phyloP scores from a whole-genome alignment of 805 yeast species.

The Hanseniaspora pseudoguilliermondii region DNA sequence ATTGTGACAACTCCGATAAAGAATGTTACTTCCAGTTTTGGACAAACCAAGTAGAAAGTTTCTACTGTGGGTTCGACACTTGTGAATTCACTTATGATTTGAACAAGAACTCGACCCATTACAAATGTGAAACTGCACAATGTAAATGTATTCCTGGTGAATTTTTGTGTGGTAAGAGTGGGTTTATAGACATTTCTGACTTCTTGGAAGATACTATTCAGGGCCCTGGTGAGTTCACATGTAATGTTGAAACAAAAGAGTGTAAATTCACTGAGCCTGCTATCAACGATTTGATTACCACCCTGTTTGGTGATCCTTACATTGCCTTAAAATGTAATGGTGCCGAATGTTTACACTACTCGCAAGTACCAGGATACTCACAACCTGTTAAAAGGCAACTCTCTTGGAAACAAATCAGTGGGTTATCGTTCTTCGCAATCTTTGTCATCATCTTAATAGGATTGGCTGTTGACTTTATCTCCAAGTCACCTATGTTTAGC shows the following conservation, averaged over 20 bases:
- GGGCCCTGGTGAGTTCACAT: conserved; percentile 88
- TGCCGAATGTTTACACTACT: conserved; percentile 85
- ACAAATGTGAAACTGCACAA: conserved; percentile 61
- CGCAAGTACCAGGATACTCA: conserved; percentile 80
- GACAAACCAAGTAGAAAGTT: conserved; percentile 83
- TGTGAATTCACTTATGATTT: conserved; percentile 62
- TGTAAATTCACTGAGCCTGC: conserved; percentile 89
- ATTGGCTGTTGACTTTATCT: conserved; percentile 35
- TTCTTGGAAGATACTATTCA: conserved; percentile 76
- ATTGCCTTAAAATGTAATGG: conserved; percentile 70
- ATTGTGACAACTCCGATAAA: conserved; percentile 57
- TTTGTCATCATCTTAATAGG: conserved; percentile 27
- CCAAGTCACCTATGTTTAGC: conserved; percentile 50
- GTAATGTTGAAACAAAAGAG: conserved; percentile 47
- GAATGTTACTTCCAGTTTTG: conserved; percentile 87
- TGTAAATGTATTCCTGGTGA: conserved; percentile 87
- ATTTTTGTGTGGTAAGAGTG: conserved; percentile 87
- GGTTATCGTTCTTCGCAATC: conserved; percentile 33
- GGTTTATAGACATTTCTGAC: conserved; percentile 89
- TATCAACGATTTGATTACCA: conserved; percentile 80
- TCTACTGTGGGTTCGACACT: conserved; percentile 68
- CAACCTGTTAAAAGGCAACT: conserved; percentile 27
- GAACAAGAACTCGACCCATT: conserved; percentile 52
- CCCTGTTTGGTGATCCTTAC: conserved; percentile 89
- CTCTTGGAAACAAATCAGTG: conserved; percentile 35